phyloP scores from a whole-genome alignment of 2,329 filamentous ascomycete genomes.

The Fusarium zealandicum region DNA sequence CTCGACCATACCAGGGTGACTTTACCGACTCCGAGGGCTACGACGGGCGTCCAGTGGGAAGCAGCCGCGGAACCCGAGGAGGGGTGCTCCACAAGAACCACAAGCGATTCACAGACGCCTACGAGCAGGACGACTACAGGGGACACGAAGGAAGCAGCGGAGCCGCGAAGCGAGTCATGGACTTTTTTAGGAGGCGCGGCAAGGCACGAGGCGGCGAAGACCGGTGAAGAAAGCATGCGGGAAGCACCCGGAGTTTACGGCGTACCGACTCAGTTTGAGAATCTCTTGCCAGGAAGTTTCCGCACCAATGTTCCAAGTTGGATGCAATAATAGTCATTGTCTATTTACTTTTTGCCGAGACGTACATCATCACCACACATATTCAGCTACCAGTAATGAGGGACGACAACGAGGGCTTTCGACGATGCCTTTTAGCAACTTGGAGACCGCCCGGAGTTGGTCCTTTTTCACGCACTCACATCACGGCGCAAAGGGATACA shows the following conservation, averaged over 20 bases:
- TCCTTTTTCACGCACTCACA: slow-evolving; percentile 29
- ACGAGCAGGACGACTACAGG: slow-evolving; percentile 73
- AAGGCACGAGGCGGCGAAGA: slow-evolving; percentile 72
- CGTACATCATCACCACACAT: slow-evolving; percentile 31
- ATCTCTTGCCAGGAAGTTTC: slow-evolving; percentile 35
- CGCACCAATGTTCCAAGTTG: slow-evolving; percentile 36
- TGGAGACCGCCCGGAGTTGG: slow-evolving; percentile 28
- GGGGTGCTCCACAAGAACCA: slow-evolving; percentile 82
- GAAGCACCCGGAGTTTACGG: slow-evolving; percentile 36
- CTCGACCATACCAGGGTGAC: slow-evolving; percentile 54
- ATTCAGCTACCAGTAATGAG: slow-evolving; percentile 40
- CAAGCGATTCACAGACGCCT: slow-evolving; percentile 88
- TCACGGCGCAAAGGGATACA: slow-evolving; percentile 38
- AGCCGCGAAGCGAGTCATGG: slow-evolving; percentile 92
- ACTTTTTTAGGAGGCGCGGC: slow-evolving; percentile 91
- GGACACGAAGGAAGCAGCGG: slow-evolving; percentile 84
- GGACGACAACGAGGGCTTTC: slow-evolving; percentile 35
- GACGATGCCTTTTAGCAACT: slow-evolving; percentile 34
- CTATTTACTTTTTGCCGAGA: slow-evolving; percentile 35
- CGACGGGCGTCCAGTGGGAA: slow-evolving; percentile 50
- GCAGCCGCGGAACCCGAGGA: slow-evolving; percentile 51
- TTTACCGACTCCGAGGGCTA: slow-evolving; percentile 54
- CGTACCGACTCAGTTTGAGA: slow-evolving; percentile 36
- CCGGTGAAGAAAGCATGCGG: slow-evolving; percentile 49
- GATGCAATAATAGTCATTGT: slow-evolving; percentile 41